Conservation (phyloP, 1,284 basidiomycete genomes). For the Sporisorium exsertum region DNA sequence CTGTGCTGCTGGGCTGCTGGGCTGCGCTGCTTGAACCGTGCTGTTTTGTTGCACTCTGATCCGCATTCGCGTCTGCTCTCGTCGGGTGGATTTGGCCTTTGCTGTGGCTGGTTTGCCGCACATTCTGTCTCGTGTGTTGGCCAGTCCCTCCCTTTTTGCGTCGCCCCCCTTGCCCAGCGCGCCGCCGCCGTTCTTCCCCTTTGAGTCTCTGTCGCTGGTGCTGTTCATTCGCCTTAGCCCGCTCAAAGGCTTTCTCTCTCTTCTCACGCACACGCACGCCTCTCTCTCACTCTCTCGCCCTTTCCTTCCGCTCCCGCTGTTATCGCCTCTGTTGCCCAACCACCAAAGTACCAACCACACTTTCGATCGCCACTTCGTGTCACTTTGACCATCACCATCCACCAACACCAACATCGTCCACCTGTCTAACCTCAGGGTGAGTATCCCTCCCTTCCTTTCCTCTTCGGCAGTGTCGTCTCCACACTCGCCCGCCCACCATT, state of each 20-base stretch:
- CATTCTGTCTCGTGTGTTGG: no score
- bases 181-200: background rate
- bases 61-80: slow-evolving; percentile 12
- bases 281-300: slow-evolving; percentile 11
- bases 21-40: slow-evolving; percentile 8
- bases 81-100: background rate
- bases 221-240: background rate
- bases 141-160: background rate
- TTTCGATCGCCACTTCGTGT: slow-evolving; percentile 21
- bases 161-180: background rate
- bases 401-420: slow-evolving; percentile 23
- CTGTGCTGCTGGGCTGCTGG: background rate
- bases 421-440: slow-evolving; percentile 41
- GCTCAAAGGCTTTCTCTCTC: background rate
- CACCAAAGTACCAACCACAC: slow-evolving; percentile 13
- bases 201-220: background rate
- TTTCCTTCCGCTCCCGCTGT: slow-evolving; percentile 29
- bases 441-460: slow-evolving; percentile 6
- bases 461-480: background rate
- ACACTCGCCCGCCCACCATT: background rate
- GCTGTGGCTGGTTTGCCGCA: slow-evolving; percentile 9
- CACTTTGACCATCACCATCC: slow-evolving; percentile 33
- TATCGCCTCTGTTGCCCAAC: slow-evolving; percentile 27
- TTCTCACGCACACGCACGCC: background rate
- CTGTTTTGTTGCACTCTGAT: slow-evolving; percentile 1